Base-by-base conservation (phyloP, 495 filamentous ascomycete genomes). In the Delitschia confertaspora region DNA sequence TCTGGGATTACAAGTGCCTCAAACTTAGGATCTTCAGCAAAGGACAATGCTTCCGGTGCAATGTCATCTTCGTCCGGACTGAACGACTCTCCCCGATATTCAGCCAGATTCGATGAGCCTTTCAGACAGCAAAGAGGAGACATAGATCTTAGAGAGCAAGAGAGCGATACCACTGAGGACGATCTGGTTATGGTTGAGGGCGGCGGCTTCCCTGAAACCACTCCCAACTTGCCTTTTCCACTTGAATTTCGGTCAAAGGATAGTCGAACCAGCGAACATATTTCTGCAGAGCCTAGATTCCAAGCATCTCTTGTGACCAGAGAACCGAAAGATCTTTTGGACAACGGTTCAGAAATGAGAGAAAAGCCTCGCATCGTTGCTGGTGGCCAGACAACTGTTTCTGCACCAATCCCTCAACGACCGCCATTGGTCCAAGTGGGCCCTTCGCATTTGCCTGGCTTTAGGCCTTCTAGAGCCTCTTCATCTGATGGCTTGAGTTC, bases 391-490 rank as follows among this genome's bases (percentile, higher is more conserved):
- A 53, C 49, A 7, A 36, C 46, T 24, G 40, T 47, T n/a, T 38
- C 55, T 29, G 40, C 50, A 5, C 45, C 38, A 37, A 32, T 41
- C 20, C 50, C 55, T 1, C 51, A 53, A 35, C 47, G 60, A 13
- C 62, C 61, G 9, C 45, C 56, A 20, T 38, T 65, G 37, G 25
- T 58, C 0, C 57, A 60, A 16, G 73, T 82, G 33, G 73, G 68
- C 38, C 65, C 67, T 22, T 69, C 76, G 10, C 65, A 71, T 49
- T 55, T 70, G 4, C 64, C 70, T 5, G 66, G 63, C 2, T 68
- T 60, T 37, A 63, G 59, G 16, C 64, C 68, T 9, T 82, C 80
- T 0, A 64, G 78, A 33, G 74, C 74, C n/a, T 81, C 80, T 4
- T 83, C 80, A 2, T 68, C 73, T 2, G 61, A 61, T 32, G 59